A percentile compares a stretch with the other conserved stretches of the same genome.
Evolutionary conservation across 192 early-diverging fungal species (phyloP).

Genomic region (Coemansia sp.): DNA sequence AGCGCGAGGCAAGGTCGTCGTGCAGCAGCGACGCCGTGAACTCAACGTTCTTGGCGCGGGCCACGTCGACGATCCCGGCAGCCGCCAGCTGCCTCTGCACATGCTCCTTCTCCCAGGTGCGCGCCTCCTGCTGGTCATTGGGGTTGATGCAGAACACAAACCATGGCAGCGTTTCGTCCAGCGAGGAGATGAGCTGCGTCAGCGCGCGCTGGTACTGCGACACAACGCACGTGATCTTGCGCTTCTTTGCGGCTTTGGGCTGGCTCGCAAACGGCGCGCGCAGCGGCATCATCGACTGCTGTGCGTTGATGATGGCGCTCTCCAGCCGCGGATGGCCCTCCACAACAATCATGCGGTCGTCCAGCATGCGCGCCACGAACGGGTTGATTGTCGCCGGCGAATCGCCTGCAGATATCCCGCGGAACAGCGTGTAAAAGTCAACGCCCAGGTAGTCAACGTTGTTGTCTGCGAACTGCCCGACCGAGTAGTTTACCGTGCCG

Average conservation of each 20-base stretch:
- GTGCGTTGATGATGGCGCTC: conserved; percentile 76
- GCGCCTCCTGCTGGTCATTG: conserved; percentile 59
- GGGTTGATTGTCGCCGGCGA: conserved; percentile 62
- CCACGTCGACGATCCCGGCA: conserved; percentile 68
- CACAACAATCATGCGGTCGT: conserved; percentile 67
- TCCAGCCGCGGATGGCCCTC: conserved; percentile 81
- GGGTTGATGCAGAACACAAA: conserved; percentile 75
- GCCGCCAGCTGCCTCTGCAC: conserved; percentile 73
- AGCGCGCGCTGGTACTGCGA: conserved; percentile 71
- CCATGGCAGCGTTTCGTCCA: conserved; percentile 81
- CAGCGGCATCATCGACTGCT: conserved; percentile 69
- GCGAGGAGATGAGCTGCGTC: conserved; percentile 64
- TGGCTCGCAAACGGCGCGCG: conserved; percentile 58
- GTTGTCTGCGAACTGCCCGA: conserved; percentile 65
- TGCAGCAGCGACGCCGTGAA: conserved; percentile 76
- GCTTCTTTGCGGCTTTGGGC: conserved; percentile 37
- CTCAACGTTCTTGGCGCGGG: conserved; percentile 61
- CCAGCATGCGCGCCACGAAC: conserved; percentile 76
- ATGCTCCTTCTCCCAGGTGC: conserved; percentile 65
- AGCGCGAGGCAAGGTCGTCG: conserved; percentile 78
- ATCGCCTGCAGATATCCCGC: conserved; percentile 56
- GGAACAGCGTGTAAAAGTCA: conserved; percentile 85
- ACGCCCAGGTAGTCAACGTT: conserved; percentile 78
- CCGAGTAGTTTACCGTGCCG: conserved; percentile 63
- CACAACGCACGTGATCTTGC: conserved; percentile 60